Conservation (phyloP, 805 yeast species). For the Torulaspora indica region DNA sequence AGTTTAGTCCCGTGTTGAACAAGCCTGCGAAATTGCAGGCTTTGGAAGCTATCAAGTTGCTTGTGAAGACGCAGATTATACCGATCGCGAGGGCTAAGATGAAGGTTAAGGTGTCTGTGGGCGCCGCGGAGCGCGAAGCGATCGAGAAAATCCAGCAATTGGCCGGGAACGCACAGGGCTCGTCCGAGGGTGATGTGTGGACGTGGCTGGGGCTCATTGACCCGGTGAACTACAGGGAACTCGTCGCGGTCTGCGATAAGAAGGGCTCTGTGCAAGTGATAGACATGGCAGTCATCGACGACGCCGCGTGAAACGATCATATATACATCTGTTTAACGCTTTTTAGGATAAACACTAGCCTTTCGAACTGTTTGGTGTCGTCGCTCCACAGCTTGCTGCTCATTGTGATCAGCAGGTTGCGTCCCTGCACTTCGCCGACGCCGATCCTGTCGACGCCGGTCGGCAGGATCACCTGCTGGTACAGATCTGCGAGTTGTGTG, state of each 20-base stretch:
- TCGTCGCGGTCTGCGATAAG: slow-evolving; percentile 56
- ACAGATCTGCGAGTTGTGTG: slow-evolving; percentile 40
- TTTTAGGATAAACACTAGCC: slow-evolving; percentile 43
- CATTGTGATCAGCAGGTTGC: slow-evolving; percentile 39
- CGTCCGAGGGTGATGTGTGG: slow-evolving; percentile 46
- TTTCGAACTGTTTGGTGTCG: slow-evolving; percentile 40
- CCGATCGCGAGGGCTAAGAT: slow-evolving; percentile 94
- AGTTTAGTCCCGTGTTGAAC: slow-evolving; percentile 68
- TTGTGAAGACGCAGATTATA: slow-evolving; percentile 73
- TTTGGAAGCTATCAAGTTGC: slow-evolving; percentile 76
- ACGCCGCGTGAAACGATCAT: slow-evolving; percentile 26
- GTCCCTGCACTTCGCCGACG: slow-evolving; percentile 7
- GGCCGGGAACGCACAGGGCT: slow-evolving; percentile 42
- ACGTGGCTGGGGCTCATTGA: slow-evolving; percentile 69
- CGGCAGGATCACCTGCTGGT: slow-evolving; percentile 27
- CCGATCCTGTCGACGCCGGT: slow-evolving; percentile 10
- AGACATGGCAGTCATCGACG: slow-evolving; percentile 82
- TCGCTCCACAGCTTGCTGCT: slow-evolving; percentile 45
- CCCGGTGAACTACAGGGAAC: slow-evolving; percentile 72
- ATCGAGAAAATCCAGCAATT: slow-evolving; percentile 42
- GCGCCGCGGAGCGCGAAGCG: slow-evolving; percentile 41
- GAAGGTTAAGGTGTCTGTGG: slow-evolving; percentile 68
- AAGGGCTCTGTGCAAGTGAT: slow-evolving; percentile 67
- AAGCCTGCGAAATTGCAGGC: slow-evolving; percentile 86
- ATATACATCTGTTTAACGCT: slow-evolving; percentile 29